Evolutionary conservation across 2,329 filamentous ascomycete genomes (phyloP), one percentile per base, ranked within the genome.

Genomic region (Ilyonectria destructans): DNA sequence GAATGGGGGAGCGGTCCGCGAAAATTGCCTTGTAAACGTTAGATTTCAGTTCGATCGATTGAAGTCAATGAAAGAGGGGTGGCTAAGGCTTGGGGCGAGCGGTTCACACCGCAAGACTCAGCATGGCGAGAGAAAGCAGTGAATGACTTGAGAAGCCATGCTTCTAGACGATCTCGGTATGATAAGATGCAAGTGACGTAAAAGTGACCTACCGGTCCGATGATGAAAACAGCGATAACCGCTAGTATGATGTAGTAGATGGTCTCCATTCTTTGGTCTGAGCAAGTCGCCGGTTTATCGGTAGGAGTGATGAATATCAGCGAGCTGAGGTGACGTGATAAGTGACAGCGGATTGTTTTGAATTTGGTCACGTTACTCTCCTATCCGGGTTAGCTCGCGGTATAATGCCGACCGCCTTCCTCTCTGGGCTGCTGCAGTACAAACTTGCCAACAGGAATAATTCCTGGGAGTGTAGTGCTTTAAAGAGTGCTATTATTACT

Each of bases 1-100:
- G 81, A 62, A 83, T 83, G 49, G 81, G 81, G 9, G 73, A 75
- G 15, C 73, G 71, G 56, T 75, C 73, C 21, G 65, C 57, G 33
- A 75, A 74, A 1, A 74, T 33, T 1, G 69, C 63, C 73, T 71
- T 69, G 6, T 4, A 54, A 12, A n/a, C 13, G 8, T 6, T n/a
- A 26, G 7, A 33, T 17, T 37, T 70, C 21, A 70, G 69, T 56
- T 21, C n/a, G 15, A 26, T 3, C 3, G 15, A 43, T 43, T 43
- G 7, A n/a, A 6, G 6, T n/a, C 40, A 43, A n/a, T 43, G 40
- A 43, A 43, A 43, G 8, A 17, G n/a, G 1, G 37, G 37, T 8
- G 40, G 40, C 19, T 1, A 19, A 43, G 40, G n/a, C 40, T 19
- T 7, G 6, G 5, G 40, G 6, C 17, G n/a, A 17, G 15, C 17